Base-by-base conservation (phyloP, 2,329 filamentous ascomycete species). In the Fusarium nematophilum region DNA sequence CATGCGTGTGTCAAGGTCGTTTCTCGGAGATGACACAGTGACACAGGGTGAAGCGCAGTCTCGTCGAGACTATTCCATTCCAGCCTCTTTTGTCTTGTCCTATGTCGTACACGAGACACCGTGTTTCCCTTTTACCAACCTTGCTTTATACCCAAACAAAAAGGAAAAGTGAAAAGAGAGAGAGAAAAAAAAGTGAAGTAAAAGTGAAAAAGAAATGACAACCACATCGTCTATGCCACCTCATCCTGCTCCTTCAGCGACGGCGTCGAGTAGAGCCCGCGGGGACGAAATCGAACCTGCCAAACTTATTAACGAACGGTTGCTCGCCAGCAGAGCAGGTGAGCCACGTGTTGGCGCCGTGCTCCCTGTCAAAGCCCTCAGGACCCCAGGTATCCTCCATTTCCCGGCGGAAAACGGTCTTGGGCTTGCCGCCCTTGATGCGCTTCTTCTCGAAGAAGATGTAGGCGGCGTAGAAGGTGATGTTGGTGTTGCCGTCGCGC, bases 401-500 rank as follows among this genome's bases (percentile, higher is more conserved):
- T 52, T 82, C 79, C 57, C 75, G 43, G 10, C 84, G 73, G 64
- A 80, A 78, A 66, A 81, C 77, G 14, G 70, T 76, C 74, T 86
- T 86, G 37, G 79, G 73, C 70, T 83, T 85, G 1, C 74, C 72
- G 46, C 83, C 75, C 64, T 77, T 77, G 48, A 87, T 71, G 13
- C 84, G 73, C 62, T 82, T 59, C 74, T 87, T 87, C 73, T 88
- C 84, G 63, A 87, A 87, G 68, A 81, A 86, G 15, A 85, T 78
- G 65, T 87, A 87, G 0, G 75, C 77, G 3, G 78, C 79, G 61
- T 87, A 86, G 65, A 80, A 87, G 2, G 81, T 73, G 8, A 64
- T 61, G 46, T 74, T 81, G 3, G 77, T 81, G 47, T 82, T 82
- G 5, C 85, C 84, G 3, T 75, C 73, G 9, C 71, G 73, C 0